phyloP scores from a whole-genome alignment of 2,329 filamentous ascomycete species.

The Lomentospora prolificans region DNA sequence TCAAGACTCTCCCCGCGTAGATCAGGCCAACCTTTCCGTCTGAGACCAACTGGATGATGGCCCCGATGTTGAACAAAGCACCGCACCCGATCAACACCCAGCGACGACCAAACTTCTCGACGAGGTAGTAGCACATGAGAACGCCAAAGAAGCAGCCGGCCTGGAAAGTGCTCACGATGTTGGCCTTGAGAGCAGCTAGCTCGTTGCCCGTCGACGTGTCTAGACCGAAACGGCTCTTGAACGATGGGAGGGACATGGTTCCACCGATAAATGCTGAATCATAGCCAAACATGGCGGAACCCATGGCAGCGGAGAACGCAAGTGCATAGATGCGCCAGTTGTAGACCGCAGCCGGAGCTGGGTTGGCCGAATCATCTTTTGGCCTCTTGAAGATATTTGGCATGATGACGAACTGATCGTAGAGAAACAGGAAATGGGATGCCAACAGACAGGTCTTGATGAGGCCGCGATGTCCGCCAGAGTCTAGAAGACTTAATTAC shows the following conservation, averaged over 20 bases:
- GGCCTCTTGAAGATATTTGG: background rate
- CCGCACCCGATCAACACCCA: background rate
- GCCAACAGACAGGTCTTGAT: no score
- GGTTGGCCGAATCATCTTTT: constrained; percentile 24
- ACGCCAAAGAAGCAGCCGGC: constrained; percentile 76
- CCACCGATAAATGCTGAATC: constrained; percentile 14
- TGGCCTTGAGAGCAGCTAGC: constrained; percentile 12
- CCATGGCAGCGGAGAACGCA: background rate
- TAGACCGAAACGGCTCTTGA: constrained; percentile 11
- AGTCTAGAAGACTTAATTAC: no score
- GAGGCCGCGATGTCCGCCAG: no score
- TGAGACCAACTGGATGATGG: background rate
- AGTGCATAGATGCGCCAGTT: constrained; percentile 43
- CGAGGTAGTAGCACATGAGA: constrained; percentile 55
- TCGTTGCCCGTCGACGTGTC: constrained; percentile 4
- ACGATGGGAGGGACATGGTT: constrained; percentile 13
- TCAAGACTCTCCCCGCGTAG: constrained; percentile 51
- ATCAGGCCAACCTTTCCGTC: constrained; percentile 46
- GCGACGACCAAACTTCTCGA: constrained; percentile 54
- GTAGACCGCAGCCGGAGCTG: constrained; percentile 36
- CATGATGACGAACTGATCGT: background rate
- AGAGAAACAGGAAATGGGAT: no score
- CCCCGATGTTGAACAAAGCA: background rate
- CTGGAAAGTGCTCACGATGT: constrained; percentile 42
- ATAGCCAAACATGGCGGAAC: constrained; percentile 7